Evolutionary conservation across 192 early-diverging fungal genomes (phyloP).

Genomic region (Coemansia sp.): DNA sequence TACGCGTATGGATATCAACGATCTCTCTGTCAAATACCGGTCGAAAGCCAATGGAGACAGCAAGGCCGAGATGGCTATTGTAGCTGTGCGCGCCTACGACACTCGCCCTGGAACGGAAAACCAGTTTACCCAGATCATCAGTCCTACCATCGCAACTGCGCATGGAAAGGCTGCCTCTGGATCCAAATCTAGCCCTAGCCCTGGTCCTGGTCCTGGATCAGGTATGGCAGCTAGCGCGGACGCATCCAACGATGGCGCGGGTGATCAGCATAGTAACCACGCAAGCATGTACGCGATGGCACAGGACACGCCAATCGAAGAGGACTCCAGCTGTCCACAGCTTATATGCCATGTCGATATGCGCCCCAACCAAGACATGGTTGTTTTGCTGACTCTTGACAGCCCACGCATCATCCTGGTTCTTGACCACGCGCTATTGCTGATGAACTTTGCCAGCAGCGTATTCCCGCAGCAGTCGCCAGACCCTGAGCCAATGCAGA

Average conservation of each 20-base stretch:
- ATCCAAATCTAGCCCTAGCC: not conserved
- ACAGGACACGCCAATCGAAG: slow-evolving; percentile 40
- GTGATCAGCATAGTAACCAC: not conserved
- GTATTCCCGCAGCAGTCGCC: slow-evolving; percentile 48
- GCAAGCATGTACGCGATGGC: slow-evolving; percentile 50
- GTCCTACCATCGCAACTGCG: slow-evolving; percentile 23
- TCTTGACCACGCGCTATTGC: slow-evolving; percentile 81
- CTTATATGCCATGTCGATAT: slow-evolving; percentile 53
- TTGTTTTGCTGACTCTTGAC: slow-evolving; percentile 74
- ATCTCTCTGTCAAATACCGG: slow-evolving; percentile 58
- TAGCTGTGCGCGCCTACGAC: slow-evolving; percentile 76
- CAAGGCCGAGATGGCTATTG: slow-evolving; percentile 68
- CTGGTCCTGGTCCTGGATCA: not conserved
- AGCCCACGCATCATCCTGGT: slow-evolving; percentile 82
- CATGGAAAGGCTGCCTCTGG: not conserved
- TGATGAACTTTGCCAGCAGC: slow-evolving; percentile 75
- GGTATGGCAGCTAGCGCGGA: not conserved
- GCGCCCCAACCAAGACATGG: slow-evolving; percentile 50
- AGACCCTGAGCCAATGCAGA: slow-evolving; percentile 2
- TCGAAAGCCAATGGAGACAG: slow-evolving; percentile 62
- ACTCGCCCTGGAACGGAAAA: slow-evolving; percentile 73
- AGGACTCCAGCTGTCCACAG: slow-evolving; percentile 44
- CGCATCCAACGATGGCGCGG: not conserved
- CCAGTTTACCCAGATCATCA: slow-evolving; percentile 82
- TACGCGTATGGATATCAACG: slow-evolving; percentile 54